Evolutionary conservation across 805 yeast species (phyloP).

Genomic region (Candida maltosa): DNA sequence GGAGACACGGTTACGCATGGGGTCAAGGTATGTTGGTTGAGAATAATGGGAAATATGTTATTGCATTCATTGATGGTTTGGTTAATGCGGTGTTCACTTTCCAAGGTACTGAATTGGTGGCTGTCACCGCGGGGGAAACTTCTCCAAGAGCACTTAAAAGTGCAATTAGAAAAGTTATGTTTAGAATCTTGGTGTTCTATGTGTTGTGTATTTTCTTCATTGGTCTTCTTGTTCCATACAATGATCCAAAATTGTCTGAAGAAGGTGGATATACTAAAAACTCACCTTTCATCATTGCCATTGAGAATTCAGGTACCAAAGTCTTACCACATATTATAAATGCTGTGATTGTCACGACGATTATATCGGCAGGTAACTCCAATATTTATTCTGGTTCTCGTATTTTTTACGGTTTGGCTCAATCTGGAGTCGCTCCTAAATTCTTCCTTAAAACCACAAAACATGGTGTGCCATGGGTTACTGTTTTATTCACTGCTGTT

Average conservation of each 20-base stretch:
- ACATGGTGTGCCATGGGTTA: slow-evolving; percentile 58
- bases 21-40: slow-evolving; percentile 37
- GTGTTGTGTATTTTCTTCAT: slow-evolving; percentile 62
- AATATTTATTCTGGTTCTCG: slow-evolving; percentile 31
- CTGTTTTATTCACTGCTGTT: slow-evolving; percentile 54
- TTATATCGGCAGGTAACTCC: slow-evolving; percentile 30
- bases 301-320: slow-evolving; percentile 22
- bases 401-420: slow-evolving; percentile 28
- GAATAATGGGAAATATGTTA: slow-evolving; percentile 1
- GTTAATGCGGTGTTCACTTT: slow-evolving; percentile 76
- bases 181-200: slow-evolving; percentile 65
- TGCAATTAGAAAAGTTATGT: slow-evolving; percentile 67
- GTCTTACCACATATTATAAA: slow-evolving; percentile 30
- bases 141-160: slow-evolving; percentile 44
- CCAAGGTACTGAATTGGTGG: slow-evolving; percentile 77
- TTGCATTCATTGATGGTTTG: slow-evolving; percentile 42
- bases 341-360: slow-evolving; percentile 29
- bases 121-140: slow-evolving; percentile 74
- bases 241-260: slow-evolving; percentile 51
- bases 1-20: slow-evolving; percentile 80
- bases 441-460: slow-evolving; percentile 42
- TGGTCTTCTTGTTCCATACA: slow-evolving; percentile 67
- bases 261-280: slow-evolving; percentile 24
- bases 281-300: slow-evolving; percentile 38
- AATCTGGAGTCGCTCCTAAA: slow-evolving; percentile 23